phyloP scores from a whole-genome alignment of 2,329 filamentous ascomycete genomes.

The Paracamarosporium sp. region DNA sequence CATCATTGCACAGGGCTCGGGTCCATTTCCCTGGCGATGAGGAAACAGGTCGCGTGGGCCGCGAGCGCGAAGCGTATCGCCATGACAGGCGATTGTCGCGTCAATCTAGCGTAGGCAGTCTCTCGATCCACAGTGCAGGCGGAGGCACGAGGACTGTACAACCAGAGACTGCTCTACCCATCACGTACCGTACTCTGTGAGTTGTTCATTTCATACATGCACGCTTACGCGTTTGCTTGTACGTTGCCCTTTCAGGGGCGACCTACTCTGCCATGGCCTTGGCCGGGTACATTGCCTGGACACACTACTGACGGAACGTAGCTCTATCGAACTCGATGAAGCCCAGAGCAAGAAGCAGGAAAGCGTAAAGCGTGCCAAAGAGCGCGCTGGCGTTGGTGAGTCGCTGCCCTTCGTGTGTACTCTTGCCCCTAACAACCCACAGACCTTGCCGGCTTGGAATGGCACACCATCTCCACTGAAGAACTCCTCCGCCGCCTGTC shows the following conservation, averaged over 20 bases:
- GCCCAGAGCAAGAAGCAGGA: conserved; percentile 35
- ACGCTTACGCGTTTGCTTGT: too few species aligned
- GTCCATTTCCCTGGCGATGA: conserved; percentile 41
- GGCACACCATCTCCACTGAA: conserved; percentile 67
- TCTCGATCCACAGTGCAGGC: conserved; percentile 41
- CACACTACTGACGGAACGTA: not conserved
- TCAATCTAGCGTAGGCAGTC: conserved; percentile 45
- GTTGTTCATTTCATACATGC: too few species aligned
- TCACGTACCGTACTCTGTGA: conserved; percentile 51
- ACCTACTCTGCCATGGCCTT: conserved; percentile 12
- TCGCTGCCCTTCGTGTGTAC: not conserved
- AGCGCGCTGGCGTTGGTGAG: conserved; percentile 43
- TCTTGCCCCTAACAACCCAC: not conserved
- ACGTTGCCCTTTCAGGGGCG: not conserved
- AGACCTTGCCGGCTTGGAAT: conserved; percentile 64
- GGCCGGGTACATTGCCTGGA: not conserved
- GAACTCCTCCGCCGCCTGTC: conserved; percentile 67
- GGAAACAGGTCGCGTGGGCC: conserved; percentile 31
- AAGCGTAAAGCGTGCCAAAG: conserved; percentile 38
- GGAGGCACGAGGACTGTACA: conserved; percentile 47
- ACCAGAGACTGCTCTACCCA: conserved; percentile 51
- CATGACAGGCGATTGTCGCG: conserved; percentile 34
- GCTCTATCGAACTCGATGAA: conserved; percentile 52
- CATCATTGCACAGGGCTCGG: not conserved
- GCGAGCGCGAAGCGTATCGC: conserved; percentile 25